Percentiles rank a stretch among this genome's conserved stretches.
phyloP scores from a whole-genome alignment of 2,329 filamentous ascomycete species.

The Aspergillus viridinutans region DNA sequence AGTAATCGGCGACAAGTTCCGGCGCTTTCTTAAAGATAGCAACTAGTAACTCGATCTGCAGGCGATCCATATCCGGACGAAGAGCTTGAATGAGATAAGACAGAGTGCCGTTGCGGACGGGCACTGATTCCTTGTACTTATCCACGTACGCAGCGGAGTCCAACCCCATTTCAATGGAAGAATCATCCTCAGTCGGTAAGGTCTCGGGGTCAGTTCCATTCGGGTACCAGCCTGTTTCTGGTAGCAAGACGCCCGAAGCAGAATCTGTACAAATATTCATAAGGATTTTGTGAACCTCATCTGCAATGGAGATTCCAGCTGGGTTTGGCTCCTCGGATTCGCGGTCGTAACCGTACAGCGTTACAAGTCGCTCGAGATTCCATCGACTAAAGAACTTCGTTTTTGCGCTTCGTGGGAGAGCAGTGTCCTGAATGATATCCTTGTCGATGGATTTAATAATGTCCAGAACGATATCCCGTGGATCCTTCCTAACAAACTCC shows the following conservation, averaged over 20 bases:
- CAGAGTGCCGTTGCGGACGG: slow-evolving; percentile 74
- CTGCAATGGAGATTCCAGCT: slow-evolving; percentile 55
- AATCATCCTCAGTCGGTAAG: slow-evolving; percentile 43
- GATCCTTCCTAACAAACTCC: slow-evolving; percentile 72
- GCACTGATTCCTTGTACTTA: slow-evolving; percentile 61
- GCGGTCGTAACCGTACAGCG: slow-evolving; percentile 59
- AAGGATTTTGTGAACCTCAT: slow-evolving; percentile 71
- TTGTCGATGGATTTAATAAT: slow-evolving; percentile 67
- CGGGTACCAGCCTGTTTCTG: slow-evolving; percentile 81
- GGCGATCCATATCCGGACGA: slow-evolving; percentile 74
- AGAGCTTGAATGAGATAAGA: slow-evolving; percentile 74
- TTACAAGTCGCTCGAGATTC: slow-evolving; percentile 67
- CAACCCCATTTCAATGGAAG: slow-evolving; percentile 59
- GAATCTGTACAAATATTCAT: slow-evolving; percentile 69
- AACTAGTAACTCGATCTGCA: slow-evolving; percentile 76
- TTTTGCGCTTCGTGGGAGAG: slow-evolving; percentile 69
- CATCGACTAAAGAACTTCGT: slow-evolving; percentile 70
- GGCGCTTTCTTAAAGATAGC: slow-evolving; percentile 76
- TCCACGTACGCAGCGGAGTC: slow-evolving; percentile 68
- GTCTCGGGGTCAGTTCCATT: slow-evolving; percentile 60
- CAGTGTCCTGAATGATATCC: slow-evolving; percentile 69
- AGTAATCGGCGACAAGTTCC: slow-evolving; percentile 85
- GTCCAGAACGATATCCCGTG: slow-evolving; percentile 69
- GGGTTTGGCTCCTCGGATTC: slow-evolving; percentile 42
- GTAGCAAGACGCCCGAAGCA: slow-evolving; percentile 68